Evolutionary conservation across 1,284 basidiomycete species (phyloP), one percentile per base, ranked within the genome.

Genomic region (Termitomyces sp.): DNA sequence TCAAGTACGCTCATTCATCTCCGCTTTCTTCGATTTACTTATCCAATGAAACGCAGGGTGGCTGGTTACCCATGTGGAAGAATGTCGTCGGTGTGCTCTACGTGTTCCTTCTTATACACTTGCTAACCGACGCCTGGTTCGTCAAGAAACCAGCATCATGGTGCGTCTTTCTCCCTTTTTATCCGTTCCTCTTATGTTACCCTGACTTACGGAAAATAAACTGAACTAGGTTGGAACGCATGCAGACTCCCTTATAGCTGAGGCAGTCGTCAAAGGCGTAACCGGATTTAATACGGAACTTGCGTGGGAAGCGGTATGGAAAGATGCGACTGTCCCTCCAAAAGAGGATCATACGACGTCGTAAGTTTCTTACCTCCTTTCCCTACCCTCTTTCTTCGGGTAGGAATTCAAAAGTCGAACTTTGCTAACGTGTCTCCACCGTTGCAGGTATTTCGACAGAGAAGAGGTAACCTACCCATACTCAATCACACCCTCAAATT

Each of bases 1-100:
- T 55, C 78, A 88, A 72, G 84, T 83, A 57, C 9, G 61, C 47
- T 10, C 33, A 5, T 36, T 36, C 3, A 36, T 36, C 3, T 34
- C 1, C 33, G 12, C 13, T 34, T 12, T 34, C 34, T 34, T 34
- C 13, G 12, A 5, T 19, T 21, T 9, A n/a, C 1, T 38, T n/a
- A 33, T 26, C 9, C 4, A 17, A 13, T 3, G 12, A 1, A 26
- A 7, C 15, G 15, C 60, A 91, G 81, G 83, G 88, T 26, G 91
- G 91, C 3, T 90, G 89, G 86, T 70, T 93, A 44, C 91, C 91
- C 0, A 92, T 93, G 90, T 93, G 91, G 90, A 92, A 92, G 71
- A 93, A 92, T 61, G 80, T 92, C 15, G 82, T 89, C 57, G 90
- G 83, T 85, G 48, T 57, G 58, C 26, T 39, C 12, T 17, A 4